Conservation (phyloP, 1,284 basidiomycete species). For the Prillingera fragicola region DNA sequence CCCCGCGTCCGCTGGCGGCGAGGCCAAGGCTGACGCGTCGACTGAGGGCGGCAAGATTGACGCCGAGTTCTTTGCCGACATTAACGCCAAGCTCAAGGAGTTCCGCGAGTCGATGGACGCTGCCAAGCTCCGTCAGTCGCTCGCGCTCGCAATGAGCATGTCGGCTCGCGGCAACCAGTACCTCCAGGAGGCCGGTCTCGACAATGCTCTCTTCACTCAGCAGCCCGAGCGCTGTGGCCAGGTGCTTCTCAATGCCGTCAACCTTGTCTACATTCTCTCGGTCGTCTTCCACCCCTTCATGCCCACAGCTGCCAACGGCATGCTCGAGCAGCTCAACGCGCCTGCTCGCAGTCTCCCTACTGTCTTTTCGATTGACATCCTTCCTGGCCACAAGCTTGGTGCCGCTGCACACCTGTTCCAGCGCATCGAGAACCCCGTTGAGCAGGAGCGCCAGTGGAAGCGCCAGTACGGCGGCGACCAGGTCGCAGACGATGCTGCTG, state of each 20-base stretch:
- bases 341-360: constrained; percentile 72
- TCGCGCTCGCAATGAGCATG: constrained; percentile 82
- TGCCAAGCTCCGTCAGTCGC: constrained; percentile 81
- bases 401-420: constrained; percentile 88
- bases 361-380: constrained; percentile 67
- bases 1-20: constrained; percentile 60
- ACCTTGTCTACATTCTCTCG: constrained; percentile 87
- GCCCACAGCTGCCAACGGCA: constrained; percentile 78
- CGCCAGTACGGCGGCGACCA: constrained; percentile 68
- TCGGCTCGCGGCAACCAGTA: constrained; percentile 92
- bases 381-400: constrained; percentile 79
- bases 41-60: constrained; percentile 57
- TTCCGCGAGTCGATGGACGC: constrained; percentile 86
- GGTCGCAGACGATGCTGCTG: constrained; percentile 36
- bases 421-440: constrained; percentile 66
- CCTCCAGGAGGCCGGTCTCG: constrained; percentile 83
- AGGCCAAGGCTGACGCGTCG: constrained; percentile 49
- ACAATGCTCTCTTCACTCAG: constrained; percentile 79
- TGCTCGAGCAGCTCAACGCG: constrained; percentile 84
- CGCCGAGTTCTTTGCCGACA: constrained; percentile 69
- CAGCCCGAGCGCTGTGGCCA: constrained; percentile 80
- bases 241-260: constrained; percentile 82
- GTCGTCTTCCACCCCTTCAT: constrained; percentile 91
- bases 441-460: constrained; percentile 76
- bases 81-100: constrained; percentile 68